These are phyloP conservation scores for Teunomyces kruisii DNA, from an alignment of 805 yeast species.

Conservation along the genomic window DNA sequence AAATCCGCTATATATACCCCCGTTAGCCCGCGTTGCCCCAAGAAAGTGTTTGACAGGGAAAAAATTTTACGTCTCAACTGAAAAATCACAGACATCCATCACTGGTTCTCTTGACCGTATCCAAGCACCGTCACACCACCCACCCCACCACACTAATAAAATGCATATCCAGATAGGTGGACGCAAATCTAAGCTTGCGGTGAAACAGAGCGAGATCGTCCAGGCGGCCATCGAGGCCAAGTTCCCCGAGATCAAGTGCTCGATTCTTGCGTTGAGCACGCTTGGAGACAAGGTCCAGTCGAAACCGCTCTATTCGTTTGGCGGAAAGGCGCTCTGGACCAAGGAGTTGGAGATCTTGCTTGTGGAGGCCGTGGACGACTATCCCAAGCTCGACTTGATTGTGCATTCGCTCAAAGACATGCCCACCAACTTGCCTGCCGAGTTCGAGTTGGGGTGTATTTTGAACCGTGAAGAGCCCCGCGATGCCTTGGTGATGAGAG, in stretches of 20 bases:
- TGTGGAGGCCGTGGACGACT: slow-evolving; percentile 58
- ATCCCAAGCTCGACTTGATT: slow-evolving; percentile 75
- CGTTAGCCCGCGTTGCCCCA: neutral
- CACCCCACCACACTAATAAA: slow-evolving; percentile 16
- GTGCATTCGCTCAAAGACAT: slow-evolving; percentile 92
- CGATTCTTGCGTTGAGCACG: slow-evolving; percentile 78
- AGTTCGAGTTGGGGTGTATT: slow-evolving; percentile 85
- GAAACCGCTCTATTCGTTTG: slow-evolving; percentile 88
- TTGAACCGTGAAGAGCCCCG: slow-evolving; percentile 88
- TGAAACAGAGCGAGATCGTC: slow-evolving; percentile 78
- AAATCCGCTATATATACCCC: neutral
- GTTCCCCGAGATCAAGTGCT: slow-evolving; percentile 68
- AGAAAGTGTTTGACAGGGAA: neutral
- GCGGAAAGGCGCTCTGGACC: slow-evolving; percentile 97
- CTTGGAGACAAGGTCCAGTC: slow-evolving; percentile 86
- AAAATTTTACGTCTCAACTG: neutral
- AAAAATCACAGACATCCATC: neutral
- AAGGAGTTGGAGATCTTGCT: slow-evolving; percentile 85
- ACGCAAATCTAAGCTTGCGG: slow-evolving; percentile 83
- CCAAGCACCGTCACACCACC: neutral
- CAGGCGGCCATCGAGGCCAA: slow-evolving; percentile 54
- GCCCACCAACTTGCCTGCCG: slow-evolving; percentile 90
- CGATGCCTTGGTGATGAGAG: slow-evolving; percentile 82
- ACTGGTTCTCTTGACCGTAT: neutral
- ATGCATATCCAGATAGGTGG: slow-evolving; percentile 69